Conservation (phyloP, 1,284 basidiomycete genomes). For the Rhodofomes roseus region DNA sequence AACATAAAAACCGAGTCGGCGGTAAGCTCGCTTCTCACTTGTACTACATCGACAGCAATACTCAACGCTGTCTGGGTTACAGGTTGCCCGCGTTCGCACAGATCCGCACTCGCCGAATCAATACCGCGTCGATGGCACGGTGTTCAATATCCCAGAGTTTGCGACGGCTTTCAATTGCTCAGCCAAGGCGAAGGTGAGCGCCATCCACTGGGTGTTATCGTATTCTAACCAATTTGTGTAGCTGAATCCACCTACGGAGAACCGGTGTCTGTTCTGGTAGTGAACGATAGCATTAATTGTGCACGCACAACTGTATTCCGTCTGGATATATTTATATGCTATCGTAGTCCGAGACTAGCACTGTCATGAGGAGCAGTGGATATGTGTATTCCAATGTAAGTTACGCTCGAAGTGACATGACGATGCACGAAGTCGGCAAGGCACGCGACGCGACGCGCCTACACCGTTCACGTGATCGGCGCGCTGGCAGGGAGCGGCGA, state of each 20-base stretch:
- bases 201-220: background rate
- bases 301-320: background rate
- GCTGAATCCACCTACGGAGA: slow-evolving; percentile 65
- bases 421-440: too few relatives aligned
- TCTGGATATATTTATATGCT: slow-evolving; percentile 1
- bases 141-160: slow-evolving; percentile 78
- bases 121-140: slow-evolving; percentile 80
- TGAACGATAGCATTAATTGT: background rate
- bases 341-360: too few relatives aligned
- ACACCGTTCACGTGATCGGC: background rate
- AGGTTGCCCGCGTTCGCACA: slow-evolving; percentile 77
- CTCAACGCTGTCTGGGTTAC: slow-evolving; percentile 21
- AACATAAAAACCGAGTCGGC: slow-evolving; percentile 74
- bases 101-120: slow-evolving; percentile 86
- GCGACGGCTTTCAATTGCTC: slow-evolving; percentile 75
- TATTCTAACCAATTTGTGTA: slow-evolving; percentile 21
- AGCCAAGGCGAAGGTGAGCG: slow-evolving; percentile 58
- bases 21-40: slow-evolving; percentile 34
- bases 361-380: too few relatives aligned
- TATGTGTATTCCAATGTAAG: too few relatives aligned
- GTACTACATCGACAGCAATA: slow-evolving; percentile 6
- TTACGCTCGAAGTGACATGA: too few relatives aligned
- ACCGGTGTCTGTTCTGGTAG: slow-evolving; percentile 67
- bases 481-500: background rate
- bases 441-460: background rate